Evolutionary conservation across 1,284 basidiomycete genomes (phyloP).

Genomic region (Leccinum insolens): DNA sequence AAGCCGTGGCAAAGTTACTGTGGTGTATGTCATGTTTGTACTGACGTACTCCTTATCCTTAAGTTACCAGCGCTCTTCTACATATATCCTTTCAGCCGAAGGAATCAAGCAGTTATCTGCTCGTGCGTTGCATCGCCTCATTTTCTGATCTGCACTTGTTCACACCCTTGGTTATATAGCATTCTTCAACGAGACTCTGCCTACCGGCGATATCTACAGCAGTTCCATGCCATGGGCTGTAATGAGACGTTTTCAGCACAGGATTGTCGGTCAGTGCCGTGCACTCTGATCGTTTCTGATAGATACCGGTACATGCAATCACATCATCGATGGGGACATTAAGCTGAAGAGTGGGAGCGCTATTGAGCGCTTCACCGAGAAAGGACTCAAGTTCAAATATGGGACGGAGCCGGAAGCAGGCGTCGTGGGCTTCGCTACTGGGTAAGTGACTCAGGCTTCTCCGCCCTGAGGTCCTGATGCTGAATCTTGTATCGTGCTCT

Average conservation of each 20-base stretch:
- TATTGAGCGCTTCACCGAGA: conserved; percentile 39
- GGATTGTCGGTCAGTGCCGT: background rate
- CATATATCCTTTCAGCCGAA: conserved; percentile 25
- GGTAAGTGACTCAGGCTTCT: conserved; percentile 23
- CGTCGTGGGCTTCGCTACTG: conserved; percentile 50
- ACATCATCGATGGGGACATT: conserved; percentile 47
- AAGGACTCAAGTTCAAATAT: conserved; percentile 43
- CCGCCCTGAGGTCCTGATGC: too few species aligned
- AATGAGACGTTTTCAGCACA: conserved; percentile 23
- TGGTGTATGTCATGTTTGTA: background rate
- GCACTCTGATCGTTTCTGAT: background rate
- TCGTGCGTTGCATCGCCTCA: conserved; percentile 13
- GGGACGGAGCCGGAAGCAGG: conserved; percentile 47
- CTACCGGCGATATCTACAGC: conserved; percentile 26
- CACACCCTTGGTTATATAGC: conserved; percentile 4
- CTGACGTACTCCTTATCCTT: conserved; percentile 5
- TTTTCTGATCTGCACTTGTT: background rate
- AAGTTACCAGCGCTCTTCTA: conserved; percentile 37
- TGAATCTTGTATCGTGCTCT: background rate
- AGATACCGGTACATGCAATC: conserved; percentile 41
- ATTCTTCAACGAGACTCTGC: conserved; percentile 27
- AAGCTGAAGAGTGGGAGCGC: conserved; percentile 44
- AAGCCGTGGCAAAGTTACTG: background rate
- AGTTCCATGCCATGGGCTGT: conserved; percentile 21
- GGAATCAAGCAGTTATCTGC: conserved; percentile 12